Evolutionary conservation across 768 basidiomycete genomes (phyloP), one percentile per base, ranked within the genome.

Genomic region (Lactarius psammicola): DNA sequence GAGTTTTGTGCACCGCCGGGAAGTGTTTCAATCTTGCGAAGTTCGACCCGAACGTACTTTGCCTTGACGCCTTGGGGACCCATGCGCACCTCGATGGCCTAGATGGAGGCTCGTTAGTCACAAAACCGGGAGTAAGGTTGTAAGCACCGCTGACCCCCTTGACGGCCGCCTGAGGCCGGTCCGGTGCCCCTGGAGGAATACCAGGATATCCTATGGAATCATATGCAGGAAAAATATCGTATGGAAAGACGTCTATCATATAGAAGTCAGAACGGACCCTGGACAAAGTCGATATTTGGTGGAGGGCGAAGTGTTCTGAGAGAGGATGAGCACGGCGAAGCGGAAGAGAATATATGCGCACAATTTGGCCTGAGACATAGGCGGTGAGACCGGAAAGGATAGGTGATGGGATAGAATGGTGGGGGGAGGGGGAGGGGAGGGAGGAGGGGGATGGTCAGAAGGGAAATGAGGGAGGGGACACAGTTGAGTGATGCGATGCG

Each of bases 41-140:
- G 81, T 77, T 96, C 94, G 66, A 97, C 86, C 69, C 89, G 86
- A 30, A 98, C 88, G 88, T 92, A 96, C 76, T 94, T 92, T 31
- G 92, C 92, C 78, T 94, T 95, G 73, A 92, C 84, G 18, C 90
- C 89, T 67, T 86, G 82, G 2, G 80, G 79, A 0, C 86, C 88
- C 6, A 87, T 81, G 20, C 95, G 87, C 15, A 98, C 84, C 75
- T 98, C 95, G 59, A 98, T 84, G 23, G 92, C 88, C 92, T 94
- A 62, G 18, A 20, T 17, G n/a, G 30, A 4, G 15, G n/a, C 6
- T 17, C 28, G 20, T 4, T 6, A 44, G 28, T 7, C 51, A 26
- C 28, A 13, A 57, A n/a, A 69, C 73, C 23, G 67, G 69, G 36
- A 38, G 59, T 23, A 18, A 40, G n/a, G 66, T 60, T 46, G 70